Percentiles rank a stretch among this genome's conserved stretches.
Evolutionary conservation across 176 grass and related monocot species (phyloP).

Genomic region (Luzula sylvatica): DNA sequence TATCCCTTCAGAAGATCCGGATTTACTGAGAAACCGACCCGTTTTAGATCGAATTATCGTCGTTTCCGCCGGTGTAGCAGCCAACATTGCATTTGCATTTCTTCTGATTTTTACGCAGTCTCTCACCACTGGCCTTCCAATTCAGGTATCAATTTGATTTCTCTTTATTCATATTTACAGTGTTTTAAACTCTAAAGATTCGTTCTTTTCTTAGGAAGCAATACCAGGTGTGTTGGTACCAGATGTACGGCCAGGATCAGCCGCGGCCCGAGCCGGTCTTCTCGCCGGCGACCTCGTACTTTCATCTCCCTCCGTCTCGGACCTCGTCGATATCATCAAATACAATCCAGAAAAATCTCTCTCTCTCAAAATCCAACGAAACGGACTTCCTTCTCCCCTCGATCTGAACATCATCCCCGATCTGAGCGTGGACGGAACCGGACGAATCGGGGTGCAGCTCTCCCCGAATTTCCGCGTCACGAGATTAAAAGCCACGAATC

Average conservation of each 20-base stretch:
- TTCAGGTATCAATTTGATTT: constrained; percentile 24
- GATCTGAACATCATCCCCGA: constrained; percentile 66
- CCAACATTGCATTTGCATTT: constrained; percentile 79
- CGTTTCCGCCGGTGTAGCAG: constrained; percentile 75
- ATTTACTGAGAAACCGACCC: constrained; percentile 87
- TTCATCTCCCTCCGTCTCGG: constrained; percentile 47
- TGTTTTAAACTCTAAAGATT: not conserved
- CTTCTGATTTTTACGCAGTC: constrained; percentile 69
- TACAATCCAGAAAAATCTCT: constrained; percentile 49
- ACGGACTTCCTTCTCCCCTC: constrained; percentile 1
- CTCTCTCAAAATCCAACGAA: constrained; percentile 45
- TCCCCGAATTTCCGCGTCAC: constrained; percentile 54
- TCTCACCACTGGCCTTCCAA: constrained; percentile 71
- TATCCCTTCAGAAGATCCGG: constrained; percentile 62
- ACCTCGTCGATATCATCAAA: constrained; percentile 66
- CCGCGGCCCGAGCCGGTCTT: constrained; percentile 51
- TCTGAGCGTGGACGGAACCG: constrained; percentile 46
- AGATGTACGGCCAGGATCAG: constrained; percentile 59
- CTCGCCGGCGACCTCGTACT: constrained; percentile 76
- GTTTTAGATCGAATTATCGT: constrained; percentile 79
- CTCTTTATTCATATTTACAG: not conserved
- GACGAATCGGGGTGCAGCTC: constrained; percentile 73
- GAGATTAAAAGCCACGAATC: constrained; percentile 37
- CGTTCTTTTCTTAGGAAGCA: constrained; percentile 20
- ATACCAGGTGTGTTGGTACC: constrained; percentile 68